A percentile compares a stretch with the other conserved stretches of the same genome.
These are phyloP conservation scores for Diaporthe helianthi DNA, from an alignment of 2,329 filamentous ascomycete genomes.

Conservation along the genomic window DNA sequence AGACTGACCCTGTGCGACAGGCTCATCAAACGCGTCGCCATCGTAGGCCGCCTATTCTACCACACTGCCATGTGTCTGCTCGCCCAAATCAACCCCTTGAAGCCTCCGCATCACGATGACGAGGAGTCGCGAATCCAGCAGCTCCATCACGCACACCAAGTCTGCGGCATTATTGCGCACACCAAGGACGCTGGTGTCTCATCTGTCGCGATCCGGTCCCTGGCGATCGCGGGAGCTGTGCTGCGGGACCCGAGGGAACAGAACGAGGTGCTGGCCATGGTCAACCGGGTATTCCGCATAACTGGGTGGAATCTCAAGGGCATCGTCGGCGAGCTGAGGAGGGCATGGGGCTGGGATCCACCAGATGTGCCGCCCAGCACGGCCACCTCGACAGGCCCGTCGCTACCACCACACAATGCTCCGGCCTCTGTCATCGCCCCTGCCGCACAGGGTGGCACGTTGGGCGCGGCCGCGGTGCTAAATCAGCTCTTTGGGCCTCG, in stretches of 20 bases:
- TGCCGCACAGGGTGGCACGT: slow-evolving; percentile 8
- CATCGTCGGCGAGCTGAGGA: slow-evolving; percentile 75
- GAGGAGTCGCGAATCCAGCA: slow-evolving; percentile 75
- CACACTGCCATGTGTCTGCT: slow-evolving; percentile 86
- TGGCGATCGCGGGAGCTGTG: slow-evolving; percentile 79
- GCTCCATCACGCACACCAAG: slow-evolving; percentile 78
- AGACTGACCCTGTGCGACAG: slow-evolving; percentile 47
- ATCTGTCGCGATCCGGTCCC: slow-evolving; percentile 78
- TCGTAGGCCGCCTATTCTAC: slow-evolving; percentile 85
- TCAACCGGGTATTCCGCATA: slow-evolving; percentile 76
- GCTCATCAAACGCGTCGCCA: slow-evolving; percentile 82
- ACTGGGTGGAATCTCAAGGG: slow-evolving; percentile 81
- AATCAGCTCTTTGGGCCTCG: slow-evolving; percentile 26
- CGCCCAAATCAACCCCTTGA: slow-evolving; percentile 77
- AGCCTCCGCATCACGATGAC: slow-evolving; percentile 58
- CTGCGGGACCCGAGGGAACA: slow-evolving; percentile 75
- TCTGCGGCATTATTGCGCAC: slow-evolving; percentile 89
- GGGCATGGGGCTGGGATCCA: slow-evolving; percentile 76
- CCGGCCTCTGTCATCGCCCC: slow-evolving; percentile 14
- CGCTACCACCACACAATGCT: not conserved
- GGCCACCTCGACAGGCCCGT: not conserved
- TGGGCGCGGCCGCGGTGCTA: slow-evolving; percentile 13
- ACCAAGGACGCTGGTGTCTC: slow-evolving; percentile 81
- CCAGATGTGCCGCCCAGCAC: not conserved
- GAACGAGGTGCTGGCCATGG: slow-evolving; percentile 78